Evolutionary conservation across 345 rosid genomes (phyloP).

Genomic region (Eutrema yunnanense): DNA sequence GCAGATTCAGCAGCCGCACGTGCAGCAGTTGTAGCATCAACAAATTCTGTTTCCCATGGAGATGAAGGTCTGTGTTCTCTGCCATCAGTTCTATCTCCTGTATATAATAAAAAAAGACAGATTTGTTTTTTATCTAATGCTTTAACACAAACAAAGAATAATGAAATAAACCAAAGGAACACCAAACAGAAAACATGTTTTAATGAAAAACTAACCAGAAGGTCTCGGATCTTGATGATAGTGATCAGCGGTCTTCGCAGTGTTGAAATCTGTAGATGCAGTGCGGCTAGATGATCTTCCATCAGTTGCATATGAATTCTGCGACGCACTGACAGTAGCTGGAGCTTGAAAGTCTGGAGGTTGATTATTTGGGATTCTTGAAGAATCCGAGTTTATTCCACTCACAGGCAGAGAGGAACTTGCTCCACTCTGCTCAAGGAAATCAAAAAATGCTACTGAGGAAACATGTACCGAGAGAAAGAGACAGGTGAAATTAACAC

Average conservation of each 20-base stretch:
- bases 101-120: background rate
- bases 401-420: constrained; percentile 33
- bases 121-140: background rate
- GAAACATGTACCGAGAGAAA: constrained; percentile 3
- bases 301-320: constrained; percentile 25
- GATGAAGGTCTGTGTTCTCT: constrained; percentile 35
- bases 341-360: constrained; percentile 33
- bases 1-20: constrained; percentile 97
- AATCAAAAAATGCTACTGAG: constrained; percentile 2
- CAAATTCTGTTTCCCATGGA: constrained; percentile 64
- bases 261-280: constrained; percentile 23
- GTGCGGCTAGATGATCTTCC: constrained; percentile 33
- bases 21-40: constrained; percentile 87
- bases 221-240: constrained; percentile 30
- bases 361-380: constrained; percentile 34
- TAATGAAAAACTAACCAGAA: constrained; percentile 31
- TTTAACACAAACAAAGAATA: background rate
- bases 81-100: constrained; percentile 42
- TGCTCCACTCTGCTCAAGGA: constrained; percentile 59
- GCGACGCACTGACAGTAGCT: constrained; percentile 16
- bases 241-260: background rate
- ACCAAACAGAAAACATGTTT: background rate
- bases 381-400: constrained; percentile 28
- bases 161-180: background rate
- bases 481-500: background rate